These are phyloP conservation scores for Metschnikowia drakensbergensis DNA, from an alignment of 805 yeast species.

Conservation along the genomic window DNA sequence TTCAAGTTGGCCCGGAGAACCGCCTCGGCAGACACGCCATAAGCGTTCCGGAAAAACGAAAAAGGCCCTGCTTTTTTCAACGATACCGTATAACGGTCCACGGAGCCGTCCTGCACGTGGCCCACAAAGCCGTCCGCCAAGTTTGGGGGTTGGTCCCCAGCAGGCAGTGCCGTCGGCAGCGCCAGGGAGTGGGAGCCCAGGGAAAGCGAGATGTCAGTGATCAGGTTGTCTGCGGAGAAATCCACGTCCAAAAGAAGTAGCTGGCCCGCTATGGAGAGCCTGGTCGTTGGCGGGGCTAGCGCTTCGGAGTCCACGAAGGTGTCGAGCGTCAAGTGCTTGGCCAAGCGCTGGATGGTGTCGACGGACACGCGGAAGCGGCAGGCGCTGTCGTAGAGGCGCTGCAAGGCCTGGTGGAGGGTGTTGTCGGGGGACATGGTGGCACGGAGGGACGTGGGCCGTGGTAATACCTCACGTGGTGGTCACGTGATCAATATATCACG, in stretches of 20 bases:
- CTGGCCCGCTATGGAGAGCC: slow-evolving; percentile 42
- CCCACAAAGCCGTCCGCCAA: neutral
- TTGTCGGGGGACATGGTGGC: slow-evolving; percentile 9
- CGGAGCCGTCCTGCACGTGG: neutral
- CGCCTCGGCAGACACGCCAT: slow-evolving; percentile 23
- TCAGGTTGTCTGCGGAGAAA: slow-evolving; percentile 23
- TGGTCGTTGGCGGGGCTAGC: slow-evolving; percentile 13
- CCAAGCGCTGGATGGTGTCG: slow-evolving; percentile 37
- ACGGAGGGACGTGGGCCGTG: neutral
- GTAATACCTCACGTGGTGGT: too few species aligned
- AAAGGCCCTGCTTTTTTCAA: neutral
- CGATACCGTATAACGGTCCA: neutral
- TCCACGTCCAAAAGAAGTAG: slow-evolving; percentile 39
- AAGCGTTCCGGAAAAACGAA: slow-evolving; percentile 17
- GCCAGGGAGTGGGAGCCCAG: slow-evolving; percentile 28
- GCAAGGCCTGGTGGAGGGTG: slow-evolving; percentile 13
- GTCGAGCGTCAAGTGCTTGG: slow-evolving; percentile 39
- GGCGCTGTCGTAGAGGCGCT: slow-evolving; percentile 31
- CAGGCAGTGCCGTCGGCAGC: neutral
- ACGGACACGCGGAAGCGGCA: slow-evolving; percentile 29
- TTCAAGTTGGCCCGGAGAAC: slow-evolving; percentile 28
- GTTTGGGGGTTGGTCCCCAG: neutral
- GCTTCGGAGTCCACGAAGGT: slow-evolving; percentile 40
- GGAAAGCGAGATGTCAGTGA: slow-evolving; percentile 32
- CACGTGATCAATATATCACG: too few species aligned